These are phyloP conservation scores for Luffa aegyptiaca DNA, from an alignment of 306 rosid genomes.

Conservation along the genomic window DNA sequence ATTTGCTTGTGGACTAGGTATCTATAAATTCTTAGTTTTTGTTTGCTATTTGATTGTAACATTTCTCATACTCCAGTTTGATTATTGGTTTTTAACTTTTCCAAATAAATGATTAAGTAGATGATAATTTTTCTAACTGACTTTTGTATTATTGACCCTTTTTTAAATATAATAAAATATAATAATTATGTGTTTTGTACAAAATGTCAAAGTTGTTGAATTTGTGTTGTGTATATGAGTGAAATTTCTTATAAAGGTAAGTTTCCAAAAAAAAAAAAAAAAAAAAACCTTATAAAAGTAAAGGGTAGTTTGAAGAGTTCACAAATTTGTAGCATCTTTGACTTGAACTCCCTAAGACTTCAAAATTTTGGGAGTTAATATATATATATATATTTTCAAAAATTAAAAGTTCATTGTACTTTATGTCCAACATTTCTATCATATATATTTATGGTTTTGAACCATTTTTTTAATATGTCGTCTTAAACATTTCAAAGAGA, in stretches of 20 bases:
- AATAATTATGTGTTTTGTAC: not conserved
- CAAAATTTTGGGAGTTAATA: not conserved
- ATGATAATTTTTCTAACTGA: not conserved
- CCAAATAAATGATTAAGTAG: not conserved
- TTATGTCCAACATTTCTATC: too few relatives aligned
- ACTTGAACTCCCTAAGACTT: not conserved
- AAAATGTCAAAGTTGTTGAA: not conserved
- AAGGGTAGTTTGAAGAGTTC: not conserved
- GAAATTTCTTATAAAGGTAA: too few relatives aligned
- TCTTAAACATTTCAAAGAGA: too few relatives aligned
- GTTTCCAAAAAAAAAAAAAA: too few relatives aligned
- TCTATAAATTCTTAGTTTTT: not conserved
- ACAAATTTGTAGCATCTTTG: not conserved
- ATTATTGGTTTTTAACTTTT: not conserved
- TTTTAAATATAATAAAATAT: not conserved
- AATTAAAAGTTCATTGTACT: too few relatives aligned
- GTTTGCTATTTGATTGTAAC: not conserved
- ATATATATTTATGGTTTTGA: too few relatives aligned
- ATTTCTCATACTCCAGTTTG: not conserved
- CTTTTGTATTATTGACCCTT: not conserved
- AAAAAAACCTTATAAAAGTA: not conserved
- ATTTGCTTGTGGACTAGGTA: not conserved
- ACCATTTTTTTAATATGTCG: too few relatives aligned
- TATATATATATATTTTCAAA: too few relatives aligned
- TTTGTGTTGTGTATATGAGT: not conserved